Percentiles rank a stretch among this genome's conserved stretches.
These are phyloP conservation scores for Kodamaea kakaduensis DNA, from an alignment of 805 yeast genomes.

Conservation along the genomic window DNA sequence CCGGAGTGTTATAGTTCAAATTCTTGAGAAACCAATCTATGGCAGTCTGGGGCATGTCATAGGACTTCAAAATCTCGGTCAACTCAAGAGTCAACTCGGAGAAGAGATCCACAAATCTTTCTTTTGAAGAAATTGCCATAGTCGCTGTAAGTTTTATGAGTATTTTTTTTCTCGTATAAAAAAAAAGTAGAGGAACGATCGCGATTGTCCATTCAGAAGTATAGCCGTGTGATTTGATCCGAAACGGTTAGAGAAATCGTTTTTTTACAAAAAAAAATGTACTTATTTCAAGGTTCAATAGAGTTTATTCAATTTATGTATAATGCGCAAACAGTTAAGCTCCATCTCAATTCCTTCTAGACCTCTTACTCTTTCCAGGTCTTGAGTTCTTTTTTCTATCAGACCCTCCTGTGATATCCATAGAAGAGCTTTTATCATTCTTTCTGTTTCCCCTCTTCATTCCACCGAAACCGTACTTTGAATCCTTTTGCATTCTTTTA, in stretches of 20 bases:
- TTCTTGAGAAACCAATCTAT: constrained; percentile 75
- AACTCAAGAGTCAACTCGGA: constrained; percentile 77
- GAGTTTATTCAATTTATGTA: not conserved
- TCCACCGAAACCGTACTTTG: constrained; percentile 77
- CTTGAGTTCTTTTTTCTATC: constrained; percentile 38
- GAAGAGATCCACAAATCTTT: constrained; percentile 62
- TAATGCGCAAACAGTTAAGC: constrained; percentile 2
- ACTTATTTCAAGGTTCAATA: not conserved
- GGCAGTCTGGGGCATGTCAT: constrained; percentile 85
- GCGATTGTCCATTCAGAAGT: too few relatives aligned
- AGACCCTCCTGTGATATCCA: constrained; percentile 60
- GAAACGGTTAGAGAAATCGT: too few relatives aligned
- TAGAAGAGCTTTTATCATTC: constrained; percentile 69
- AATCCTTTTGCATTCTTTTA: constrained; percentile 66
- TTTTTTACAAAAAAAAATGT: too few relatives aligned
- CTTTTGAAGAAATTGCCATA: constrained; percentile 36
- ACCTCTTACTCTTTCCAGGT: constrained; percentile 43
- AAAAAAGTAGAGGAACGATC: too few relatives aligned
- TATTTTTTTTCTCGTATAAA: constrained; percentile 2
- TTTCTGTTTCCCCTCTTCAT: constrained; percentile 67
- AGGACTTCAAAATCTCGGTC: constrained; percentile 51
- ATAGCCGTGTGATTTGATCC: too few relatives aligned
- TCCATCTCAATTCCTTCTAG: constrained; percentile 25
- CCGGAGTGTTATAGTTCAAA: constrained; percentile 84
- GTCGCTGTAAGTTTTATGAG: not conserved